Percentiles rank a stretch among this genome's conserved stretches.
Conservation (phyloP, 2,329 filamentous ascomycete species). For the Calonectria ilicicola region DNA sequence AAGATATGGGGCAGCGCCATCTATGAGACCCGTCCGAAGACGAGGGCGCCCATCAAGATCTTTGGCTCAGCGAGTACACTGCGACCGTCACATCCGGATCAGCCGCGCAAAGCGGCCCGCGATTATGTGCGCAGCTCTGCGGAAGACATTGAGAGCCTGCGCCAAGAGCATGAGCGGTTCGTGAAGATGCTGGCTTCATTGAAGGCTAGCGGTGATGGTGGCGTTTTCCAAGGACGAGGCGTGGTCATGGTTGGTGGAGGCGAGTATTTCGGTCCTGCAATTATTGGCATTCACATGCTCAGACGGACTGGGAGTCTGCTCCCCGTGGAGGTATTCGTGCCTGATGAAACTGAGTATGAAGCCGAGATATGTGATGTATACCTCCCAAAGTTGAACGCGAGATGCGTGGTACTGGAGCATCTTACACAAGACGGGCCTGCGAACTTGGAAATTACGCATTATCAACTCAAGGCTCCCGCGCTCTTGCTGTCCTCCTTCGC, state of each 20-base stretch:
- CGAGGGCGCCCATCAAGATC: not conserved
- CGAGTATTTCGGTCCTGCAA: constrained; percentile 25
- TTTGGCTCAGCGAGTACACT: not conserved
- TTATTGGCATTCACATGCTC: constrained; percentile 27
- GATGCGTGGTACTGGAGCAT: constrained; percentile 16
- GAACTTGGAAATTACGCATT: constrained; percentile 13
- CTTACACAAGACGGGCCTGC: not conserved
- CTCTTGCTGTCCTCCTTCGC: constrained; percentile 21
- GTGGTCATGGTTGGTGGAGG: constrained; percentile 27
- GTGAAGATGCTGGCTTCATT: constrained; percentile 2
- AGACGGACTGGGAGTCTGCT: constrained; percentile 18
- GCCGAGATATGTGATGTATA: constrained; percentile 14
- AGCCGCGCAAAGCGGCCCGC: not conserved
- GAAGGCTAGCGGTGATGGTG: not conserved
- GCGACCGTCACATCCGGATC: constrained; percentile 1
- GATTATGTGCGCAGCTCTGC: constrained; percentile 3
- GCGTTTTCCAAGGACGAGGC: constrained; percentile 13
- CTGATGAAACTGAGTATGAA: constrained; percentile 19
- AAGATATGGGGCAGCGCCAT: constrained; percentile 15
- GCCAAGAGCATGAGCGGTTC: constrained; percentile 2
- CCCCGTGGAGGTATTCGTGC: constrained; percentile 24
- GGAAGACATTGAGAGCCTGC: constrained; percentile 9
- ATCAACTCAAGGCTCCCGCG: constrained; percentile 21
- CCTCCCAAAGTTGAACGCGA: constrained; percentile 20
- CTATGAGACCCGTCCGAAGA: constrained; percentile 4